phyloP scores from a whole-genome alignment of 495 filamentous ascomycete genomes.

The Tuber microsphaerosporum region DNA sequence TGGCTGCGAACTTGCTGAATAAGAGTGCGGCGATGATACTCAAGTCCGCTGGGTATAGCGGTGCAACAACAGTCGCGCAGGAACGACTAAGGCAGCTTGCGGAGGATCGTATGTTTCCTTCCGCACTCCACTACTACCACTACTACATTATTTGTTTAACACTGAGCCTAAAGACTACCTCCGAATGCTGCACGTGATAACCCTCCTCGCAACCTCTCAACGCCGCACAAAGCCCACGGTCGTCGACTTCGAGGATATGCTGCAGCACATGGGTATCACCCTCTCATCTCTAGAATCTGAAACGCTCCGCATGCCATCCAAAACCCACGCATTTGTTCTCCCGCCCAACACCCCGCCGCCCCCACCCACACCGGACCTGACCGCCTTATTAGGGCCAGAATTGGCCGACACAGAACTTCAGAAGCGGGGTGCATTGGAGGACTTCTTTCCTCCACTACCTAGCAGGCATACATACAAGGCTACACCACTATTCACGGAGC shows the following conservation, averaged over 20 bases:
- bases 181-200: slow-evolving; percentile 52
- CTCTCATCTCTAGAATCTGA: slow-evolving; percentile 44
- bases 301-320: slow-evolving; percentile 27
- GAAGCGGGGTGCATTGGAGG: slow-evolving; percentile 55
- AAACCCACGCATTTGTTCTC: slow-evolving; percentile 40
- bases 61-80: slow-evolving; percentile 53
- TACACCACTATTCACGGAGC: slow-evolving; percentile 58
- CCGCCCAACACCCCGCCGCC: slow-evolving; percentile 45
- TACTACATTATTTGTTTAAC: slow-evolving; percentile 27
- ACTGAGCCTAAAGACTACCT: slow-evolving; percentile 36
- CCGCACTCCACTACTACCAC: slow-evolving; percentile 19
- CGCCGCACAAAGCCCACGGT: slow-evolving; percentile 58
- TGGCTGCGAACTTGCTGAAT: slow-evolving; percentile 51
- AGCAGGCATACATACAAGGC: slow-evolving; percentile 65
- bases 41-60: slow-evolving; percentile 53
- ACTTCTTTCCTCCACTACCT: slow-evolving; percentile 63
- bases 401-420: slow-evolving; percentile 50
- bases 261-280: slow-evolving; percentile 48
- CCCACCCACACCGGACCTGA: slow-evolving; percentile 47
- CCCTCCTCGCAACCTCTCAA: slow-evolving; percentile 55
- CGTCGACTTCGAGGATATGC: slow-evolving; percentile 61
- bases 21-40: slow-evolving; percentile 53
- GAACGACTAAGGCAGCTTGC: slow-evolving; percentile 52
- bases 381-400: slow-evolving; percentile 41
- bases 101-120: slow-evolving; percentile 56